Percentiles rank a stretch among this genome's conserved stretches.
These are phyloP conservation scores for Suillus decipiens DNA, from an alignment of 768 basidiomycete genomes.

Conservation along the genomic window DNA sequence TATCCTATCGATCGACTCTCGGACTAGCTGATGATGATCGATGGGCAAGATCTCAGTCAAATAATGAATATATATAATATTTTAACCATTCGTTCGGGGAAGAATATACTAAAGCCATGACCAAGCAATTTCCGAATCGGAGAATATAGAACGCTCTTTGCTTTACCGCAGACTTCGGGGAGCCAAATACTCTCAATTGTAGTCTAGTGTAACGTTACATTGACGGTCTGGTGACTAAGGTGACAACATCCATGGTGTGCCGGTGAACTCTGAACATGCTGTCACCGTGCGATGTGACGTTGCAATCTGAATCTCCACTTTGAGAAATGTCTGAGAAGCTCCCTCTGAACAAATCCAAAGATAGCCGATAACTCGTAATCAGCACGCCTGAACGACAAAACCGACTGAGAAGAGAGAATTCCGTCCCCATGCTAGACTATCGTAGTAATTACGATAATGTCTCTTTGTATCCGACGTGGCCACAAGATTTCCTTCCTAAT, in stretches of 20 bases:
- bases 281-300: conserved; percentile 4
- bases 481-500: conserved; percentile 3
- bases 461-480: conserved; percentile 4
- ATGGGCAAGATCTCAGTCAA: too few species aligned
- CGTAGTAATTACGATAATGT: conserved; percentile 2
- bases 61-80: too few species aligned
- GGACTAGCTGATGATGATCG: too few species aligned
- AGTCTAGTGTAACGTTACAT: neutral
- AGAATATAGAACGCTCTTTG: neutral
- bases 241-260: neutral
- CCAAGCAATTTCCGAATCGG: conserved; percentile 3
- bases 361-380: conserved; percentile 4
- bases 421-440: neutral
- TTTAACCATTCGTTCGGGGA: neutral
- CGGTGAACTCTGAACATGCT: conserved; percentile 1
- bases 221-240: conserved; percentile 1
- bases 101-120: neutral
- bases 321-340: too few species aligned
- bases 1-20: neutral
- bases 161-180: neutral
- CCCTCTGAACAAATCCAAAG: neutral
- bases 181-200: neutral
- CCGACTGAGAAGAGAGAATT: neutral
- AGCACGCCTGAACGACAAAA: neutral
- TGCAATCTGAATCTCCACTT: neutral